Percentiles rank a stretch among this genome's conserved stretches.
These are phyloP conservation scores for Vitis rupestris DNA, from an alignment of 164 flowering plant genomes.

Conservation along the genomic window DNA sequence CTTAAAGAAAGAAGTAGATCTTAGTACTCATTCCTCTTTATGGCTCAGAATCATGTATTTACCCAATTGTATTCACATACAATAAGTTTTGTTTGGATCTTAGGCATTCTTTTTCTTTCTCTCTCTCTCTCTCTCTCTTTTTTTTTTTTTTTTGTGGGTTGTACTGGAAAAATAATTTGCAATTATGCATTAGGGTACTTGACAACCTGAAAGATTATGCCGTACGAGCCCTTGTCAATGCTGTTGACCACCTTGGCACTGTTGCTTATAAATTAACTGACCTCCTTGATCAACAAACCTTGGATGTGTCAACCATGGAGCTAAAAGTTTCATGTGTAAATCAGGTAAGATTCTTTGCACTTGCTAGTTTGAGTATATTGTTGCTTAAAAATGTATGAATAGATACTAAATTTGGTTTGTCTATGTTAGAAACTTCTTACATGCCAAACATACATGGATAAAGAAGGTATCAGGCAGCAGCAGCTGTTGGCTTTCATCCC, in stretches of 20 bases:
- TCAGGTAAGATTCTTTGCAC: conserved; percentile 54
- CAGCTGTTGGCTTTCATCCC: conserved; percentile 68
- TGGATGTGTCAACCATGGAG: conserved; percentile 67
- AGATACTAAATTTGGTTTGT: conserved; percentile 17
- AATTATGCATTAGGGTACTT: conserved; percentile 56
- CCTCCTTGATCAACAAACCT: conserved; percentile 80
- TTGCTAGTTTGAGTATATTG: not conserved
- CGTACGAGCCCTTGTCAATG: conserved; percentile 90
- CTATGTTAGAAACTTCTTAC: conserved; percentile 67
- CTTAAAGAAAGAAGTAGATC: too few relatives aligned
- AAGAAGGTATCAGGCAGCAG: conserved; percentile 89
- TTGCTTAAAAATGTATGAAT: not conserved
- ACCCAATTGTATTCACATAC: not conserved
- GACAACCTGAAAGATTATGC: conserved; percentile 95
- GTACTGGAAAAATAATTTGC: not conserved
- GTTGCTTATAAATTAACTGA: conserved; percentile 92
- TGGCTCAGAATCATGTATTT: not conserved
- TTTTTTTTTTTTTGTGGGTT: not conserved
- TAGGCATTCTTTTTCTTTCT: not conserved
- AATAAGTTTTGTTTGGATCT: not conserved
- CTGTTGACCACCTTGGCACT: conserved; percentile 98
- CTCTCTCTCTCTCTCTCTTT: not conserved
- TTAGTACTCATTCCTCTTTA: too few relatives aligned
- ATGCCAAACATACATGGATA: conserved; percentile 70
- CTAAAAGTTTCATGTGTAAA: conserved; percentile 61